Base-by-base conservation (phyloP, 148 eudicot genomes). In the Polygonum aviculare region DNA sequence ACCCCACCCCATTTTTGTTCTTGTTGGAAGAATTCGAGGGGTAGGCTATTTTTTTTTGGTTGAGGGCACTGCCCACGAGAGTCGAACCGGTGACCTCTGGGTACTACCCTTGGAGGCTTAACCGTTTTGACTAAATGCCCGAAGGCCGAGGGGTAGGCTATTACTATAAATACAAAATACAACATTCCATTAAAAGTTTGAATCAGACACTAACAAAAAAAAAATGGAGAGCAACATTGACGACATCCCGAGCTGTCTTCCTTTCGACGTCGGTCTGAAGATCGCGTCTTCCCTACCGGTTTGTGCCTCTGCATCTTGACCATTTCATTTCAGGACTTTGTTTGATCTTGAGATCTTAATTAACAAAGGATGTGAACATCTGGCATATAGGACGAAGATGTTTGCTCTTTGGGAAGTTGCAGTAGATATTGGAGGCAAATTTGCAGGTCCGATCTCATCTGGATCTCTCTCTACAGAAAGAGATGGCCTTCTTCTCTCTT, bases 321-420 rank as follows among this genome's bases (percentile, higher is more conserved):
- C 49, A 51, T 9, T 50, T 5, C 31, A 26, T 26, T 26, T 26
- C 31, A 26, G 31, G 31, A 26, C 31, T 26, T 26, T 26, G 31
- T 26, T 26, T 26, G 31, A 26, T 26, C 31, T 26, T 26, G 31
- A 26, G 31, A 26, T 0, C 31, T 26, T 1, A 69, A 31, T 26
- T 1, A 69, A 31, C 4, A 47, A 47, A 35, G 15, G 39, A 11
- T 45, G 5, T 57, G 55, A 36, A 26, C 7, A 39, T 2, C 15
- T 22, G 57, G 67, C n/a, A 49, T 16, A 21, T 78, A 93, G 96
- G 90, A 69, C 33, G 41, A 80, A 74, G 96, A 93, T 79, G 85
- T 91, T 38, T 93, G 96, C 81, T 84, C 90, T 1, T 63, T 93
- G 60, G 94, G 92, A 18, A 85, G 92, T 67, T 91, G 98, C 82